A percentile compares a stretch with the other conserved stretches of the same genome.
phyloP scores from a whole-genome alignment of 2,329 filamentous ascomycete genomes.

The Celoporthe dispersa region DNA sequence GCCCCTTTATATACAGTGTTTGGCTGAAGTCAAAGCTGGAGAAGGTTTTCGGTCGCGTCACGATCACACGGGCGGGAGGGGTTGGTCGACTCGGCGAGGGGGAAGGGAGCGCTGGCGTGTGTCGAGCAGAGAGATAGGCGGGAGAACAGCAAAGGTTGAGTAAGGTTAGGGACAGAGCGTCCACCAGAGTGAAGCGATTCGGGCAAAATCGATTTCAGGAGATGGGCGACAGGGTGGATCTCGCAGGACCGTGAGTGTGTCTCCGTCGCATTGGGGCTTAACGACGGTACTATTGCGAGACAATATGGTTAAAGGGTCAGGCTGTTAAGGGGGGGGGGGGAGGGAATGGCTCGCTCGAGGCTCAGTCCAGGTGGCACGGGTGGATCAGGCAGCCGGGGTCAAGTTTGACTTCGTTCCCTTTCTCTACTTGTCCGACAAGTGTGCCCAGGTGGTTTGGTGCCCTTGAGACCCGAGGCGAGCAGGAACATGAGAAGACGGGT shows the following conservation, averaged over 20 bases:
- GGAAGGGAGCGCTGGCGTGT: conserved; percentile 10
- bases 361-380: conserved; percentile 13
- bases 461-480: background rate
- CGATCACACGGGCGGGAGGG: conserved; percentile 17
- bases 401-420: conserved; percentile 1
- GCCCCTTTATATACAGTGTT: conserved; percentile 23
- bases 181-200: conserved; percentile 19
- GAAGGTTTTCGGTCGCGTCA: conserved; percentile 20
- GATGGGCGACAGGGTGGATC: conserved; percentile 30
- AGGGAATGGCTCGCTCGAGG: conserved; percentile 10
- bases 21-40: conserved; percentile 18
- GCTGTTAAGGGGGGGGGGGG: conserved; percentile 16
- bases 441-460: background rate
- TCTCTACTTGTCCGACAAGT: background rate
- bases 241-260: conserved; percentile 26
- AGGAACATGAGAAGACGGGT: background rate
- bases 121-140: conserved; percentile 21
- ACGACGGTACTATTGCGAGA: conserved; percentile 18
- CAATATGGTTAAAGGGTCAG: conserved; percentile 6
- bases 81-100: conserved; percentile 22
- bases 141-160: conserved; percentile 9
- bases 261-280: conserved; percentile 27
- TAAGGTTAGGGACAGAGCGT: background rate
- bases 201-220: conserved; percentile 25
- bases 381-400: conserved; percentile 19